A percentile compares a stretch with the other conserved stretches of the same genome.
These are phyloP conservation scores for Annulohypoxylon stygium DNA, from an alignment of 495 filamentous ascomycete genomes.

Conservation along the genomic window DNA sequence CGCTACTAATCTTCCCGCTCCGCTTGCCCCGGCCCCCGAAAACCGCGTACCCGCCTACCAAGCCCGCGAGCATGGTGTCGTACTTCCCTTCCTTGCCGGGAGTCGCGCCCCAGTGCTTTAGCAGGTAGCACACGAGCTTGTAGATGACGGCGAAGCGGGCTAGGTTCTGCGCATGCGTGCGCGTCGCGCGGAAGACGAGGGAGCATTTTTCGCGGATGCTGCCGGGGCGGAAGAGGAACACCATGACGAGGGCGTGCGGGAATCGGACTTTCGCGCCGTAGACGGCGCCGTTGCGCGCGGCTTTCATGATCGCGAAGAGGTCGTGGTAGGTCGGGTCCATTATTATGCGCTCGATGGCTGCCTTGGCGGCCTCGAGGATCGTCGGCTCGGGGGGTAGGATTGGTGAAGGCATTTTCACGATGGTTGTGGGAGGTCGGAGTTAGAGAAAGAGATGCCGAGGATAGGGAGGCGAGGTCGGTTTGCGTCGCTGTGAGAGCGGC, in stretches of 20 bases:
- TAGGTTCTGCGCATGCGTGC: constrained; percentile 91
- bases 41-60: constrained; percentile 91
- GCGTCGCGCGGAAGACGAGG: constrained; percentile 86
- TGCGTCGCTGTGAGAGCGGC: constrained; percentile 7
- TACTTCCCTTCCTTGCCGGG: constrained; percentile 66
- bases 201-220: constrained; percentile 82
- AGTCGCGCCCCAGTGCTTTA: constrained; percentile 73
- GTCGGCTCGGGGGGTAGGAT: neutral
- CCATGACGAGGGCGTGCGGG: constrained; percentile 97
- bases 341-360: constrained; percentile 73
- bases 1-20: constrained; percentile 75
- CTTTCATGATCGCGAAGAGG: constrained; percentile 85
- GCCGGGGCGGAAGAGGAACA: constrained; percentile 92
- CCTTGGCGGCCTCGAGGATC: constrained; percentile 46
- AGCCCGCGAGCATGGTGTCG: constrained; percentile 89
- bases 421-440: neutral
- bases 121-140: constrained; percentile 79
- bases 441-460: neutral
- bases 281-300: constrained; percentile 93
- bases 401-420: constrained; percentile 5
- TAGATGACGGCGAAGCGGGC: constrained; percentile 91
- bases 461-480: neutral
- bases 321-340: constrained; percentile 87
- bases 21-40: constrained; percentile 76
- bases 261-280: constrained; percentile 99